These are phyloP conservation scores for Ophiocordyceps sinensis DNA, from an alignment of 2,329 filamentous ascomycete genomes.

Conservation along the genomic window DNA sequence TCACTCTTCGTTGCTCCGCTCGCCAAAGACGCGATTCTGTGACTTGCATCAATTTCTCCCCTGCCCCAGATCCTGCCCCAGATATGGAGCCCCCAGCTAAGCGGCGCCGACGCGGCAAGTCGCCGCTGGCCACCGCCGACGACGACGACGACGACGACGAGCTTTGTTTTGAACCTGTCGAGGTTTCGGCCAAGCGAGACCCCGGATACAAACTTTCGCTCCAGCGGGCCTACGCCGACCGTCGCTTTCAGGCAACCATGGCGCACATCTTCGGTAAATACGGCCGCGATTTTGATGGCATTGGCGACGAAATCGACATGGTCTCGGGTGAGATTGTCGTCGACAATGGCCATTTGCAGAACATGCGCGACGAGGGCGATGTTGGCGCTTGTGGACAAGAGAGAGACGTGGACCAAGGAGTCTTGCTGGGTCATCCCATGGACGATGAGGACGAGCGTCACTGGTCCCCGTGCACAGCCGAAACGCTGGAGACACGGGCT, in stretches of 20 bases:
- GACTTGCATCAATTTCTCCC: no score
- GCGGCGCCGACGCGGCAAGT: constrained; percentile 38
- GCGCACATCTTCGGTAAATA: constrained; percentile 87
- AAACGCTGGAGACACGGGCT: background rate
- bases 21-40: background rate
- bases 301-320: constrained; percentile 84
- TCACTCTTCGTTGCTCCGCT: constrained; percentile 5
- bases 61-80: no score
- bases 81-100: constrained; percentile 47
- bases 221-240: constrained; percentile 51
- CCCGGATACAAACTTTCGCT: constrained; percentile 43
- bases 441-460: constrained; percentile 8
- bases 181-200: constrained; percentile 32
- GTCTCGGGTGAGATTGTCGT: constrained; percentile 70
- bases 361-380: constrained; percentile 42
- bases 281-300: constrained; percentile 62
- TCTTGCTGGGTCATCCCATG: constrained; percentile 17
- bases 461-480: background rate
- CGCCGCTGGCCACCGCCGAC: constrained; percentile 12
- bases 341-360: constrained; percentile 70
- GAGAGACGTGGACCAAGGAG: constrained; percentile 19
- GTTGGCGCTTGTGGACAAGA: constrained; percentile 15
- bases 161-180: constrained; percentile 30
- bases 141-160: constrained; percentile 32
- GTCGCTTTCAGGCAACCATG: constrained; percentile 66